Base-by-base conservation (phyloP, 305 asterid genomes). In the Vinca major region DNA sequence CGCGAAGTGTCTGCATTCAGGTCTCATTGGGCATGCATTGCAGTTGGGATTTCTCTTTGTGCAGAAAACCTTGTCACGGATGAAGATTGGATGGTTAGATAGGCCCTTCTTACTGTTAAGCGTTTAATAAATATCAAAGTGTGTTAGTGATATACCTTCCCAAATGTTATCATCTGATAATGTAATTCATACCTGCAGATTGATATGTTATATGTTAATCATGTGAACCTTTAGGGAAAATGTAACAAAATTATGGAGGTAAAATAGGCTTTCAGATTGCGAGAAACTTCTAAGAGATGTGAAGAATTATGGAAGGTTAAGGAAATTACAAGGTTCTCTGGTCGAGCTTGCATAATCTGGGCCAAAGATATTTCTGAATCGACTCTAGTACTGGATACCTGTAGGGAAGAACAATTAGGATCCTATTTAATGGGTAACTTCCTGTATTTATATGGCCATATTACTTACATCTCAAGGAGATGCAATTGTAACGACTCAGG, bases 131-230 rank as follows among this genome's bases (percentile, higher is more conserved):
- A 21, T 16, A 37, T 54, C 10, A 52, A 57, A 53, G 52, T 21
- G 50, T 60, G 48, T 12, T 58, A 66, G 62, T 57, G 74, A 47
- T 82, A 52, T 82, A 92, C 98, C 96, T 93, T 93, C 70, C 98
- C 98, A 71, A 93, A 93, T 66, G 98, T 93, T 67, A 93, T 93
- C 97, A 93, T 85, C 79, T 93, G 98, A 77, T 93, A 90, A 80
- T 93, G 98, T 68, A 93, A 87, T 80, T 93, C 98, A 73, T 93
- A 93, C 88, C 98, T 92, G 89, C 71, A 74, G 74, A 75, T 74
- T 40, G 21, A 41, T 20, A 57, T 20, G 11, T 39, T 62, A 63
- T 45, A 76, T 52, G 68, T 70, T 62, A 75, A 72, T 84, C 61
- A 81, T 17, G 81, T 67, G 70, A 26, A 66, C 67, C 64, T 60